phyloP scores from a whole-genome alignment of 306 rosid species.

The Rosa rugosa region DNA sequence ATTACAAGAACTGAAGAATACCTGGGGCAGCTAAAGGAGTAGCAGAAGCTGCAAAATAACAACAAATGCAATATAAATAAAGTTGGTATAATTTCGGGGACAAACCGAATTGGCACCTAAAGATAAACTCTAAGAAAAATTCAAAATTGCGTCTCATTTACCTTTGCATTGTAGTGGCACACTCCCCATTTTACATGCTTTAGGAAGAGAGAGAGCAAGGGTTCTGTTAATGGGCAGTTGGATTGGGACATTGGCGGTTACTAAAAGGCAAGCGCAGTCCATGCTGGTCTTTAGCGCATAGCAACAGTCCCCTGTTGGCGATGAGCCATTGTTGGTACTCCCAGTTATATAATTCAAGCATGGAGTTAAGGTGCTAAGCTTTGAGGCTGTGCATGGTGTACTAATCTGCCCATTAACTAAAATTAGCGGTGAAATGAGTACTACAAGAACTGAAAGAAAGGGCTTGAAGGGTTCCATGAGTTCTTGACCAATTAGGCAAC shows the following conservation, averaged over 20 bases:
- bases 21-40: conserved; percentile 69
- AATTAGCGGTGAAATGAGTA: conserved; percentile 21
- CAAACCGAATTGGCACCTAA: neutral
- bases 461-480: conserved; percentile 42
- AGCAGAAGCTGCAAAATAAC: conserved; percentile 48
- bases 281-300: conserved; percentile 37
- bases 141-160: conserved; percentile 3
- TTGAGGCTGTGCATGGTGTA: conserved; percentile 62
- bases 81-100: conserved; percentile 4
- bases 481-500: neutral
- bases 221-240: conserved; percentile 48
- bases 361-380: conserved; percentile 68
- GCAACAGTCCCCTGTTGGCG: conserved; percentile 56
- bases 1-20: conserved; percentile 17
- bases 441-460: conserved; percentile 17
- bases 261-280: conserved; percentile 65
- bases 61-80: neutral
- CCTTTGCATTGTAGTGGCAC: conserved; percentile 58
- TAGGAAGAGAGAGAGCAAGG: conserved; percentile 47
- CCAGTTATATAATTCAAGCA: conserved; percentile 76
- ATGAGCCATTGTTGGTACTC: conserved; percentile 54
- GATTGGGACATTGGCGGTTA: conserved; percentile 64
- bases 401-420: conserved; percentile 40
- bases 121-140: neutral
- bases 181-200: conserved; percentile 48